Base-by-base conservation (phyloP, 345 rosid genomes). In the Eucalyptus leucophloia region DNA sequence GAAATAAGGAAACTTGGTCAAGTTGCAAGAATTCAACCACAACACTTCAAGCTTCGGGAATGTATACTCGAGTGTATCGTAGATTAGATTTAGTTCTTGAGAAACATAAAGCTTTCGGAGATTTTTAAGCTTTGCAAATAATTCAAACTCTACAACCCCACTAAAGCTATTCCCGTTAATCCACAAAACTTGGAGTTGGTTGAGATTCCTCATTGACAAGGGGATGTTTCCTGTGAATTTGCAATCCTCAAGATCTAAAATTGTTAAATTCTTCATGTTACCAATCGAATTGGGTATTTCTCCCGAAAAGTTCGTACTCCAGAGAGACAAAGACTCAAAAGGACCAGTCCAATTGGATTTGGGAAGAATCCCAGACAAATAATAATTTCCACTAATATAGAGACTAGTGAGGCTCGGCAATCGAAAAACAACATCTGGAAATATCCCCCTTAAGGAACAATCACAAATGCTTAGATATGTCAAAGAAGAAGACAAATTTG, bases 311-410 rank as follows among this genome's bases (percentile, higher is more conserved):
- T 0, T 47, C 0, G 40, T 28, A 0, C 0, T 1, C 0, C 0
- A 1, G 4, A 86, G 58, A 23, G 14, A 49, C 24, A 86, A 6
- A 32, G 19, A 2, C 19, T n/a, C 24, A 14, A 86, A 58, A 86
- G 37, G 50, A 53, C 87, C 1, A 3, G 40, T 86, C 87, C 87
- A 86, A 30, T 86, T 86, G 37, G 40, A 86, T 4, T 34, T 37
- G 7, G 56, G 56, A 30, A 62, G 34, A 62, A 2, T 62, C 5
- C 34, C 18, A 2, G 5, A 62, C 19, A 62, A 12, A 0, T 45
- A 0, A 4, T 9, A 0, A 62, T 62, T 62, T 0, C 0, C 0
- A 30, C 1, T 0, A 4, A 62, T 7, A 62, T 62, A 2, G 0
- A 62, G 34, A 30, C 0, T 4, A 7, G 10, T 30, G 7, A 62